Evolutionary conservation across 495 filamentous ascomycete species (phyloP).

Genomic region (Staphylotrichum tortipilum): DNA sequence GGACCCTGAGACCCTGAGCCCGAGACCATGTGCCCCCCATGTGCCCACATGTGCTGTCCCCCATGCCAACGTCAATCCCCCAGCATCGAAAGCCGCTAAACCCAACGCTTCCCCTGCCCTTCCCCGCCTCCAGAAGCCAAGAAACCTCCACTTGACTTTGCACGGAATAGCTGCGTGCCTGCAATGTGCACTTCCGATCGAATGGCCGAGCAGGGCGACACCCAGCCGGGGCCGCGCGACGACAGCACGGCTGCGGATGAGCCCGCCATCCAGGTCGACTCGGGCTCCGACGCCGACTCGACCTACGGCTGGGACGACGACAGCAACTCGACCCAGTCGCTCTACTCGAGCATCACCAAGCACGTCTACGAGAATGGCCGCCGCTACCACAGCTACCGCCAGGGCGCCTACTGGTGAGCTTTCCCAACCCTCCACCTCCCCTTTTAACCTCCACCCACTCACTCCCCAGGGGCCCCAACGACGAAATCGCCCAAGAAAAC

Average conservation of each 20-base stretch:
- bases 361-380: not conserved
- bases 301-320: not conserved
- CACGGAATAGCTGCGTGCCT: no score
- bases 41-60: no score
- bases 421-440: not conserved
- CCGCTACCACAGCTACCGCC: not conserved
- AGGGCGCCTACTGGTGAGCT: not conserved
- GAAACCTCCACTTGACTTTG: no score
- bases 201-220: no score
- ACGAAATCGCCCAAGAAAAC: not conserved
- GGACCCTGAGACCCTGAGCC: no score
- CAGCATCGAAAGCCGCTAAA: no score
- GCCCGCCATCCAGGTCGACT: not conserved
- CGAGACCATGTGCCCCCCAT: no score
- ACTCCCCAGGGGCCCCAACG: not conserved
- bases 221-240: no score
- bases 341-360: not conserved
- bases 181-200: no score
- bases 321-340: not conserved
- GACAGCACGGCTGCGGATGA: not conserved
- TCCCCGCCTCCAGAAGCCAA: no score
- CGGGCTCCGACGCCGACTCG: not conserved
- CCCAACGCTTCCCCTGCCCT: no score
- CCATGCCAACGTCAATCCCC: no score
- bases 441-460: not conserved